Evolutionary conservation across 2,329 filamentous ascomycete species (phyloP).

Genomic region (Sclerotinia nivalis): DNA sequence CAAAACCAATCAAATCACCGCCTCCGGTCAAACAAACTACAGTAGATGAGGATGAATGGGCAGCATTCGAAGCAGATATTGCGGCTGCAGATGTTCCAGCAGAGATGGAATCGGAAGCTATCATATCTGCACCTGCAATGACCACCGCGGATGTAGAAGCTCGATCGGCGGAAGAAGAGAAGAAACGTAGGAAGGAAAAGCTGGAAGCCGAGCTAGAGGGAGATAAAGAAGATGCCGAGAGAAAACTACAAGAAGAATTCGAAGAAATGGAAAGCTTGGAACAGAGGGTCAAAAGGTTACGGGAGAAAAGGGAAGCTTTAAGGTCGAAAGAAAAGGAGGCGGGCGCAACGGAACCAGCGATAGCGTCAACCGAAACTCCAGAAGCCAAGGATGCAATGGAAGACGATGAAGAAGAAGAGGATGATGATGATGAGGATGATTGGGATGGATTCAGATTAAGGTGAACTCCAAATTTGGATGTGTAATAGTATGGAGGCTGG

Average conservation of each 20-base stretch:
- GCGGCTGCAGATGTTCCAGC: constrained; percentile 48
- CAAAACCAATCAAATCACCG: constrained; percentile 46
- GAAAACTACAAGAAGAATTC: constrained; percentile 74
- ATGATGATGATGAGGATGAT: constrained; percentile 29
- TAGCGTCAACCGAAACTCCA: neutral
- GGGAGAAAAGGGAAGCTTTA: constrained; percentile 70
- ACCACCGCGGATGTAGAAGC: constrained; percentile 62
- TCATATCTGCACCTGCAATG: constrained; percentile 69
- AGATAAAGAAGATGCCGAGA: constrained; percentile 73
- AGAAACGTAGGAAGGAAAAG: constrained; percentile 49
- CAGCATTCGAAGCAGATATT: constrained; percentile 83
- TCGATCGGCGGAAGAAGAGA: constrained; percentile 52
- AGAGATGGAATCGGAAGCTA: constrained; percentile 47
- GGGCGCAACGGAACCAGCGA: neutral
- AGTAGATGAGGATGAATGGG: constrained; percentile 80
- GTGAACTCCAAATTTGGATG: constrained; percentile 1
- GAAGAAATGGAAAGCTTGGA: constrained; percentile 82
- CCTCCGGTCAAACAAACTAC: constrained; percentile 43
- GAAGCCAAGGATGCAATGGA: constrained; percentile 1
- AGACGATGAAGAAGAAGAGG: constrained; percentile 26
- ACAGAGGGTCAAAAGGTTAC: constrained; percentile 65
- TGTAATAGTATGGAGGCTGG: neutral
- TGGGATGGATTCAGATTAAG: constrained; percentile 29
- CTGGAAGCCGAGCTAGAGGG: constrained; percentile 60
- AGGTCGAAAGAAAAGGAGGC: constrained; percentile 43